Evolutionary conservation across 2,329 filamentous ascomycete genomes (phyloP), one percentile per base, ranked within the genome.

Genomic region (Arthrobotrys megalospora): DNA sequence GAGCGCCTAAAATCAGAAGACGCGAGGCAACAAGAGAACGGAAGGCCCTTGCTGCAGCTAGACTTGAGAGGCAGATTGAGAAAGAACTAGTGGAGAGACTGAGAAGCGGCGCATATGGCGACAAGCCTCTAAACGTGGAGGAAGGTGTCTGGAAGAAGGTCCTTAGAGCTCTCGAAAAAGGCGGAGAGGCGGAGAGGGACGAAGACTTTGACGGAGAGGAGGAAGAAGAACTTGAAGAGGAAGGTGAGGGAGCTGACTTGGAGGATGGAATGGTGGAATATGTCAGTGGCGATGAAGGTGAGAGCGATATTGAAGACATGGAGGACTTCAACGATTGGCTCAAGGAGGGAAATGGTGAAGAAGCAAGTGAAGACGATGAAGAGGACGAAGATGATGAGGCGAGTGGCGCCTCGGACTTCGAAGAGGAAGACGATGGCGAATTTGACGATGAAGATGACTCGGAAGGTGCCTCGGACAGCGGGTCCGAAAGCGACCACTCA

Each of bases 71-170:
- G 80, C 94, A 94, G 6, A 98, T 99, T 84, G 96, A 99, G 88
- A 88, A 96, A 69, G 95, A 98, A 85, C 88, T 99, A 81, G 92
- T 99, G 81, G 93, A 98, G 85, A 88, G 96, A 81, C 86, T 99
- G 84, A 89, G 94, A 80, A 94, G 93, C 83, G 96, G 96, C 53
- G 94, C 94, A 2, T 98, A 99, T 85, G 96, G 96, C 68, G 94
- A 98, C 82, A 90, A 93, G 83, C 96, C 96, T 48, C 87, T 99
- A 80, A 99, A 99, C 83, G 94, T 97, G 64, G 96, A 96, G 84
- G 94, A 97, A 84, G 88, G 89, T 12, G 93, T 99, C 79, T 99
- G 96, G 96, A 96, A 96, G 89, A 97, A 94, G 88, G 96, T 99
- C 6, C 90, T 99, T 81, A 90, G 91, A 79, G 93, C 93, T 2